Conservation (phyloP, 1,284 basidiomycete genomes). For the Heterobasidion occidentale region DNA sequence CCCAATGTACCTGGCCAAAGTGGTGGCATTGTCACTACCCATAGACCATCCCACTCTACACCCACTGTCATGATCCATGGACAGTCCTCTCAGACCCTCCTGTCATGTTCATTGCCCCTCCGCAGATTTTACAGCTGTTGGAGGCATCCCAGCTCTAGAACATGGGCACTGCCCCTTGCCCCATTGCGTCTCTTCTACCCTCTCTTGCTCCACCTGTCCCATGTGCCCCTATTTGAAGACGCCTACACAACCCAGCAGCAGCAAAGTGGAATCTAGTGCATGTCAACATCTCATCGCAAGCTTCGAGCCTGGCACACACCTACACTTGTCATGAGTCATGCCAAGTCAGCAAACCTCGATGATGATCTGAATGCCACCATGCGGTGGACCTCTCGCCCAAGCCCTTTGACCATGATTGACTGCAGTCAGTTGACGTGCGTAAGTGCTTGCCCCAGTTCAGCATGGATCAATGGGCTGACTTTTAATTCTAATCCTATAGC, state of each 20-base stretch:
- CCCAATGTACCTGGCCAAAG: conserved; percentile 36
- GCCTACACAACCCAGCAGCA: conserved; percentile 15
- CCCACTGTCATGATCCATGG: conserved; percentile 45
- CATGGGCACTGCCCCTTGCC: conserved; percentile 16
- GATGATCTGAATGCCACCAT: conserved; percentile 68
- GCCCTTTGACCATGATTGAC: conserved; percentile 21
- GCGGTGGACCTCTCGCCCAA: conserved; percentile 36
- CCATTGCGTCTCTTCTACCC: conserved; percentile 21
- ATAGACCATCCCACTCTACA: conserved; percentile 46
- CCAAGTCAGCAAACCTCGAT: conserved; percentile 50
- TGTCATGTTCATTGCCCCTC: conserved; percentile 45
- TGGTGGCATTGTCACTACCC: conserved; percentile 47
- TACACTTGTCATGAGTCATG: conserved; percentile 58
- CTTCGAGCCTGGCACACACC: conserved; percentile 38
- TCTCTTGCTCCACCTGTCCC: conserved; percentile 8
- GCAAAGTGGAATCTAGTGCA: conserved; percentile 7
- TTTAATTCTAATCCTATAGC: conserved; percentile 11
- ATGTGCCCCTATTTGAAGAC: conserved; percentile 8
- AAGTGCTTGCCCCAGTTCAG: conserved; percentile 12
- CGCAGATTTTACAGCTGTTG: conserved; percentile 39
- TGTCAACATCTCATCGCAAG: conserved; percentile 30
- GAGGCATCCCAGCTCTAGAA: conserved; percentile 65
- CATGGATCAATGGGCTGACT: conserved; percentile 7
- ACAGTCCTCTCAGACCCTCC: conserved; percentile 13
- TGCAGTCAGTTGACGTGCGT: conserved; percentile 16